Evolutionary conservation across 306 rosid genomes (phyloP), one percentile per base, ranked within the genome.

Genomic region (Quercus ilex): DNA sequence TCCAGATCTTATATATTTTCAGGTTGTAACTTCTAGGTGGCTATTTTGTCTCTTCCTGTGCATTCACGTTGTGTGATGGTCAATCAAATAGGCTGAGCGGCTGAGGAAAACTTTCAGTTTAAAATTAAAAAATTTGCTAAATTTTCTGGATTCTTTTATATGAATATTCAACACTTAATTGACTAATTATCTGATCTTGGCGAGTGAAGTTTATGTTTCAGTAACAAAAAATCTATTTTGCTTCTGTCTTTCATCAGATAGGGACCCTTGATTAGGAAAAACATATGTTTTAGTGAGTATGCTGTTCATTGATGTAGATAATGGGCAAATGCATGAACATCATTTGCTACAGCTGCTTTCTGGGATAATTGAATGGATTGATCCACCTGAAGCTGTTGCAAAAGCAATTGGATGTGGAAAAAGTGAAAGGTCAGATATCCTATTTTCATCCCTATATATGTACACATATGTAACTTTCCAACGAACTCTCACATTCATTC

Each of bases 361-460:
- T 79, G 92, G 92, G 82, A 90, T 94, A 83, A 83, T 92, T 76
- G 92, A 84, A 82, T 94, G 99, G 99, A 89, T 94, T 30, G 95
- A 92, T 87, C 99, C 99, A 85, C 97, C 97, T 75, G 90, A 91
- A 75, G 88, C 82, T 77, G 90, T 94, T 84, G 85, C 91, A 64
- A 83, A 78, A 88, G 93, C 92, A 73, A 90, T 92, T 84, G 91
- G 92, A 84, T 79, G 79, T 71, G 99, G 99, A 77, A 90, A 76
- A 83, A 88, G 93, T 80, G 99, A 91, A 85, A 92, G 99, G 99
- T 94, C 74, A 86, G 80, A 72, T 31, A 43, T 59, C 20, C 2
- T 30, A 4, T 71, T 74, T 51, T 59, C 51, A 46, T 55, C 64
- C 76, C 23, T 56, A 14, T 33, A 5, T 46, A 17, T 38, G 21